A percentile compares a stretch with the other conserved stretches of the same genome.
phyloP scores from a whole-genome alignment of 495 filamentous ascomycete species.

The Astrothelium macrocarpum region DNA sequence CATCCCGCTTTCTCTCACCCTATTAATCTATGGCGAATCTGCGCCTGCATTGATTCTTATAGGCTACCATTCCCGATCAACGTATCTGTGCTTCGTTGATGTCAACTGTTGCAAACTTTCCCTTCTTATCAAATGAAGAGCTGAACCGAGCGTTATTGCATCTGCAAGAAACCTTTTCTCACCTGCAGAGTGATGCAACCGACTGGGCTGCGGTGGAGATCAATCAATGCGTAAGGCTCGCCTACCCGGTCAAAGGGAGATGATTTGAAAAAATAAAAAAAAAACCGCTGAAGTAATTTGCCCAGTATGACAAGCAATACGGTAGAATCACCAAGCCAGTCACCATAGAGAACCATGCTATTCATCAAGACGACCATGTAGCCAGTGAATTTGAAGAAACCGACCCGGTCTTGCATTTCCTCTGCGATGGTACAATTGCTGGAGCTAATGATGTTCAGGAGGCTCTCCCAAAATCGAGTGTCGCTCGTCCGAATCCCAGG shows the following conservation, averaged over 20 bases:
- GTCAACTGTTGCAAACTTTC: background rate
- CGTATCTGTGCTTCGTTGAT: background rate
- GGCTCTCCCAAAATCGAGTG: background rate
- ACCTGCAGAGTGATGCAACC: background rate
- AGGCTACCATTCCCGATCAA: too few species aligned
- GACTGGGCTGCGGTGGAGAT: background rate
- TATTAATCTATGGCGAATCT: background rate
- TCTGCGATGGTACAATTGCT: background rate
- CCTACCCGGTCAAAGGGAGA: too few species aligned
- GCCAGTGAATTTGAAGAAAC: constrained; percentile 4
- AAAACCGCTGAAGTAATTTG: background rate
- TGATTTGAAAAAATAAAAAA: background rate
- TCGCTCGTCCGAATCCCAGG: background rate
- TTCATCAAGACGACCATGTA: background rate
- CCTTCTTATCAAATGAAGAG: background rate
- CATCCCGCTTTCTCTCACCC: background rate
- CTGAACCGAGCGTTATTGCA: background rate
- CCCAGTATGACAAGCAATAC: background rate
- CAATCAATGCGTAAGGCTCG: background rate
- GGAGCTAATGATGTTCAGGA: background rate
- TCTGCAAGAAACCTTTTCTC: background rate
- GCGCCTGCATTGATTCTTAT: too few species aligned
- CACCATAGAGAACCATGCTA: background rate
- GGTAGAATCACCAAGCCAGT: background rate
- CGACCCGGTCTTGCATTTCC: background rate